Evolutionary conservation across 441 rosid genomes (phyloP).

Genomic region (Macaranga tanarius): DNA sequence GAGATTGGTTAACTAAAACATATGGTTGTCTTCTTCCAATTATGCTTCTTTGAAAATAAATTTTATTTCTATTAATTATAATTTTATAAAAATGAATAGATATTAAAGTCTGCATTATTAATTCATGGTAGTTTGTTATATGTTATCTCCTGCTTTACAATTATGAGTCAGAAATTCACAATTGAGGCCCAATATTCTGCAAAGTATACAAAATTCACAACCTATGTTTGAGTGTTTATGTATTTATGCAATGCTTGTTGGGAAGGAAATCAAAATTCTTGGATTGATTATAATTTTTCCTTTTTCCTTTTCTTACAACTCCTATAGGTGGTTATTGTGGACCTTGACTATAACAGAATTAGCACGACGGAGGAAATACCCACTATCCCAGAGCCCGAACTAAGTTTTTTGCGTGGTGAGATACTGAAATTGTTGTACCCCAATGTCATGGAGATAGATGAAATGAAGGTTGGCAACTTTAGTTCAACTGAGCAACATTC

Average conservation of each 20-base stretch:
- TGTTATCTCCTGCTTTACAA: neutral
- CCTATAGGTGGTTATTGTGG: slow-evolving; percentile 92
- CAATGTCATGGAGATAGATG: slow-evolving; percentile 86
- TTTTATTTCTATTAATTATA: neutral
- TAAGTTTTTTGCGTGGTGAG: slow-evolving; percentile 72
- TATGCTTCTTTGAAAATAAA: neutral
- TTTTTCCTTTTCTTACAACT: slow-evolving; percentile 6
- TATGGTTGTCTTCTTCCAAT: neutral
- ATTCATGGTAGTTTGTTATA: neutral
- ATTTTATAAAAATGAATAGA: neutral
- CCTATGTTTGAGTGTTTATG: too few relatives aligned
- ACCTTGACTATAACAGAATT: slow-evolving; percentile 86
- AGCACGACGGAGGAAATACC: slow-evolving; percentile 96
- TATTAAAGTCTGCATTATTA: neutral
- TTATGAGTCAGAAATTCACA: neutral
- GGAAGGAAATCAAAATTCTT: neutral
- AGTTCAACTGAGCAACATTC: slow-evolving; percentile 53
- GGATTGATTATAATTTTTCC: neutral
- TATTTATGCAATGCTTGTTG: too few relatives aligned
- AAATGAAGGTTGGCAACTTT: slow-evolving; percentile 60
- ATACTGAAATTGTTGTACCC: slow-evolving; percentile 79
- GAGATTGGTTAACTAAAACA: neutral
- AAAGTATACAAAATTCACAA: too few relatives aligned
- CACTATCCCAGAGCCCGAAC: slow-evolving; percentile 94
- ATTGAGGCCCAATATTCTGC: neutral